These are phyloP conservation scores for Pseudogymnoascus sp. DNA, from an alignment of 2,329 filamentous ascomycete species.

Conservation along the genomic window DNA sequence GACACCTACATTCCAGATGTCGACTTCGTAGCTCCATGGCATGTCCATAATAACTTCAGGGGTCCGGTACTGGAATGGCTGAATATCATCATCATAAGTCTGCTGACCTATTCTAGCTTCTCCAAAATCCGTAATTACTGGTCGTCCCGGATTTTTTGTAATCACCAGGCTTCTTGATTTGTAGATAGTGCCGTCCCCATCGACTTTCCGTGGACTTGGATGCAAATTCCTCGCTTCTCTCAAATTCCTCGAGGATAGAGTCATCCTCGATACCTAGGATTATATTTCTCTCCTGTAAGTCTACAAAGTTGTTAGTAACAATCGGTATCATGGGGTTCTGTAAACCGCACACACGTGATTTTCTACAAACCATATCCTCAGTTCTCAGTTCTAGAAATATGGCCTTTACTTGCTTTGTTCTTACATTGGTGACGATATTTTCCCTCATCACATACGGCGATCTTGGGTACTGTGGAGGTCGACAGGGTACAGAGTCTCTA, in stretches of 20 bases:
- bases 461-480: too few relatives aligned
- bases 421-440: too few relatives aligned
- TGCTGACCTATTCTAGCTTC: slow-evolving; percentile 17
- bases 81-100: slow-evolving; percentile 16
- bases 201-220: slow-evolving; percentile 26
- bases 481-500: too few relatives aligned
- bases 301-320: slow-evolving; percentile 16
- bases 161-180: slow-evolving; percentile 20
- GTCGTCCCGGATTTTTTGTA: slow-evolving; percentile 19
- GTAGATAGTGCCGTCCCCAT: slow-evolving; percentile 25
- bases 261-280: slow-evolving; percentile 26
- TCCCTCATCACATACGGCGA: too few relatives aligned
- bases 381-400: too few relatives aligned
- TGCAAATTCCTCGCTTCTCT: slow-evolving; percentile 17
- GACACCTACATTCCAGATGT: slow-evolving; percentile 44
- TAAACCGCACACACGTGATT: too few relatives aligned
- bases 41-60: slow-evolving; percentile 20
- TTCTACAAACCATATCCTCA: too few relatives aligned
- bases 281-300: slow-evolving; percentile 29
- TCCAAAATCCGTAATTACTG: slow-evolving; percentile 28
- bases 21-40: slow-evolving; percentile 36
- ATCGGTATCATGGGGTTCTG: too few relatives aligned
- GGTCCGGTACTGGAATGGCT: slow-evolving; percentile 22
- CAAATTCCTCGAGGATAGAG: slow-evolving; percentile 24
- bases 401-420: too few relatives aligned